Percentiles rank a stretch among this genome's conserved stretches.
Evolutionary conservation across 2,329 filamentous ascomycete genomes (phyloP).

Genomic region (Drechslerella stenobrocha): DNA sequence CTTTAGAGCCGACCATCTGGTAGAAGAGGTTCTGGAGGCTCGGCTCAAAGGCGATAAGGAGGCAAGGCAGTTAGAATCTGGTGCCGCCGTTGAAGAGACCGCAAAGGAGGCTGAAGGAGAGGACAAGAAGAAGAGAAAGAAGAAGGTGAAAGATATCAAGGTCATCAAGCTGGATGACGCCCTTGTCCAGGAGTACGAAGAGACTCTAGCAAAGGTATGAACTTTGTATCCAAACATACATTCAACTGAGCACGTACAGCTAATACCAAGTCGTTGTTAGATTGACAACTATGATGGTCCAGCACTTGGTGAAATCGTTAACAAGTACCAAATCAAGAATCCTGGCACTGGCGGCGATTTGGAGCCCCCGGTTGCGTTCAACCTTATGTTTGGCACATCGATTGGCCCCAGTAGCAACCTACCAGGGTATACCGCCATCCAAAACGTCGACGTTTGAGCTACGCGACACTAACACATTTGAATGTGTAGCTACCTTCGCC

Average conservation of each 20-base stretch:
- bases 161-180: conserved; percentile 84
- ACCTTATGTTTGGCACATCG: conserved; percentile 96
- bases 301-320: conserved; percentile 83
- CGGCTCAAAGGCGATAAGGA: conserved; percentile 89
- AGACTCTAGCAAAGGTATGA: conserved; percentile 72
- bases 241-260: not conserved
- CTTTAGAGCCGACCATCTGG: conserved; percentile 91
- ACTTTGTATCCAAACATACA: not conserved
- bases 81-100: conserved; percentile 39
- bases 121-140: conserved; percentile 81
- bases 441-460: not conserved
- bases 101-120: conserved; percentile 68
- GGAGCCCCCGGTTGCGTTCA: conserved; percentile 83
- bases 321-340: conserved; percentile 88
- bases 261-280: conserved; percentile 53
- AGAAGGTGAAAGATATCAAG: conserved; percentile 74
- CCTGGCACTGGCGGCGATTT: conserved; percentile 77
- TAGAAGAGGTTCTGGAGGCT: conserved; percentile 87
- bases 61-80: conserved; percentile 76
- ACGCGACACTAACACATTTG: conserved; percentile 13
- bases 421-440: conserved; percentile 60
- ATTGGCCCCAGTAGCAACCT: conserved; percentile 91
- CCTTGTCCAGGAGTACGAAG: conserved; percentile 85
- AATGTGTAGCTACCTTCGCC: conserved; percentile 73
- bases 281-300: conserved; percentile 94